A percentile compares a stretch with the other conserved stretches of the same genome.
These are phyloP conservation scores for Rhodotorula sp. DNA, from an alignment of 1,284 basidiomycete genomes.

Conservation along the genomic window DNA sequence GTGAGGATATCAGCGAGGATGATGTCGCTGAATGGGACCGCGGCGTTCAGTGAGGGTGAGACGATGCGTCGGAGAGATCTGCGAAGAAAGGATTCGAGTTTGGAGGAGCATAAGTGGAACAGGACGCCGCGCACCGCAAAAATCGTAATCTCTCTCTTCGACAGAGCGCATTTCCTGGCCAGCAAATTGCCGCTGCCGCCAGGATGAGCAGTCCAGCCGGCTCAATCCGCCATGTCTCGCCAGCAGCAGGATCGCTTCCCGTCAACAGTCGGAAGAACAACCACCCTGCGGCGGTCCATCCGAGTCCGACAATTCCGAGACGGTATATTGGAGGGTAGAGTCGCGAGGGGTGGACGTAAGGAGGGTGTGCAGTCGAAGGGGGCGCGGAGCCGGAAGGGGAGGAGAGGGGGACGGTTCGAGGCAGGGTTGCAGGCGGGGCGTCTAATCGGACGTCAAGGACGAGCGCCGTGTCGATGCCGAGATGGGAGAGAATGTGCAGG, in stretches of 20 bases:
- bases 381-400: neutral
- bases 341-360: constrained; percentile 41
- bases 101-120: neutral
- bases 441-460: constrained; percentile 56
- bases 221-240: constrained; percentile 20
- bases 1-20: constrained; percentile 94
- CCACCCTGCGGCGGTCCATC: constrained; percentile 39
- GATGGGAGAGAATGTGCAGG: constrained; percentile 70
- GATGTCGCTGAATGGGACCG: constrained; percentile 84
- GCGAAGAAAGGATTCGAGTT: neutral
- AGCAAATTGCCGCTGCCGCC: constrained; percentile 23
- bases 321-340: constrained; percentile 43
- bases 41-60: constrained; percentile 61
- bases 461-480: constrained; percentile 70
- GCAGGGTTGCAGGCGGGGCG: neutral
- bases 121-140: constrained; percentile 25
- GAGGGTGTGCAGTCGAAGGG: neutral
- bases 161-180: constrained; percentile 41
- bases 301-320: constrained; percentile 27
- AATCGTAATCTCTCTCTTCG: constrained; percentile 39
- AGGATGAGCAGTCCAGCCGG: constrained; percentile 30
- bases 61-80: constrained; percentile 73
- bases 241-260: constrained; percentile 18
- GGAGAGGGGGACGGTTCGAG: neutral
- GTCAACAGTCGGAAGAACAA: constrained; percentile 28